A percentile compares a stretch with the other conserved stretches of the same genome.
Evolutionary conservation across 768 basidiomycete genomes (phyloP).

Genomic region (Pulveroboletus sp.): DNA sequence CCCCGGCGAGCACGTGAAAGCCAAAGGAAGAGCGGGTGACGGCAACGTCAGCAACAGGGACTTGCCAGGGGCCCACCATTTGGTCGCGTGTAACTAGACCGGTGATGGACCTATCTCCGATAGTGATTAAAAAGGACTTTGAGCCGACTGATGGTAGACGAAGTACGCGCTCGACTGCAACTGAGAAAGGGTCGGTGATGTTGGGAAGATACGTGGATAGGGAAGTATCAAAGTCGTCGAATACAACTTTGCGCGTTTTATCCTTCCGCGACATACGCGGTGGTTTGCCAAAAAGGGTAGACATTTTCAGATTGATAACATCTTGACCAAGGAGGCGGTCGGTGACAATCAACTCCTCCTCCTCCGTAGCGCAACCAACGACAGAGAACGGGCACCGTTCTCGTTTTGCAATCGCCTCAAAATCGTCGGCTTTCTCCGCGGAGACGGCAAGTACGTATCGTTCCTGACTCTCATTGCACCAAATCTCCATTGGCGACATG

Average conservation of each 20-base stretch:
- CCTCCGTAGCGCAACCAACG: conserved; percentile 81
- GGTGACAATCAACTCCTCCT: conserved; percentile 82
- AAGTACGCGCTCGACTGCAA: conserved; percentile 77
- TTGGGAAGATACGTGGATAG: conserved; percentile 63
- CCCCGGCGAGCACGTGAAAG: conserved; percentile 77
- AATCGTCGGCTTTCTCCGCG: conserved; percentile 52
- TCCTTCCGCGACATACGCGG: conserved; percentile 86
- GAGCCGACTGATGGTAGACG: conserved; percentile 90
- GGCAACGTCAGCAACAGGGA: conserved; percentile 95
- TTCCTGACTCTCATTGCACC: conserved; percentile 99
- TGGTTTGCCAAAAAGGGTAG: conserved; percentile 92
- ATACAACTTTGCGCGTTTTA: conserved; percentile 36
- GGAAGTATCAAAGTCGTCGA: conserved; percentile 63
- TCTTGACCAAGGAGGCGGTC: conserved; percentile 76
- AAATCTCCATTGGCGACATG: conserved; percentile 99
- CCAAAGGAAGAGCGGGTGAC: conserved; percentile 95
- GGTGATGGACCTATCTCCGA: conserved; percentile 91
- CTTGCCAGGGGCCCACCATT: conserved; percentile 99
- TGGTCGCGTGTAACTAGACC: conserved; percentile 95
- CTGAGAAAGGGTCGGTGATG: conserved; percentile 44
- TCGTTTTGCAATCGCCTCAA: conserved; percentile 74
- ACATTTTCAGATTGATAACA: conserved; percentile 89
- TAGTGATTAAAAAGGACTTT: conserved; percentile 97
- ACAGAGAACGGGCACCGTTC: conserved; percentile 93
- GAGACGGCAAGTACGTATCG: conserved; percentile 92